Evolutionary conservation across 1,284 basidiomycete species (phyloP), one percentile per base, ranked within the genome.

Genomic region (Malassezia sp.): DNA sequence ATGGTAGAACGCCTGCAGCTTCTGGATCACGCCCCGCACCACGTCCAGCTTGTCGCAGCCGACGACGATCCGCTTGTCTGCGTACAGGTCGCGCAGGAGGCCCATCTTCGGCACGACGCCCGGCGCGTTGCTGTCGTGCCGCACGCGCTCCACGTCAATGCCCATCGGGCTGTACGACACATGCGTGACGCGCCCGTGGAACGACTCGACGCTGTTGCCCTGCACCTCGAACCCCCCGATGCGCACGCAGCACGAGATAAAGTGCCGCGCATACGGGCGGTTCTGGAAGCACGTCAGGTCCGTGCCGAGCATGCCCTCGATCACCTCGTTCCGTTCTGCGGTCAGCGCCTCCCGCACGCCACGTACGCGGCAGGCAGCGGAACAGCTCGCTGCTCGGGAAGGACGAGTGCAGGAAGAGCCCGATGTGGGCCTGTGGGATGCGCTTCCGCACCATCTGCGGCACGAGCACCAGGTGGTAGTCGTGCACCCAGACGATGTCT

Each of bases 21-120:
- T 97, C 74, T 96, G 91, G 55, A 95, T 75, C 21, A 99, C 87
- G 45, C 91, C 91, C 74, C 95, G 95, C 59, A 95, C 90, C 12
- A 90, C 86, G 65, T 99, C 93, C 31, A 97, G 79, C 76, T 99
- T 99, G 73, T 99, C 91, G n/a, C 93, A 78, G 11, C 89, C 91
- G 23, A 99, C 84, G 50, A 99, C 89, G 65, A 99, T 95, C 78
- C 96, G 96, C 78, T 95, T 96, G 60, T 85, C 88, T 61, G 85
- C 81, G 73, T 99, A 99, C 36, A 96, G 74, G 27, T 81, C 76
- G 29, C 81, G 77, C 1, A 97, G 77, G 0, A 86, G 83, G 49
- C 85, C 81, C 27, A 91, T 76, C 73, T 95, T 96, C 20, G 90
- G 90, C 53, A 79, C 73, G 46, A 97, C 84, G 5, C 85, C 88